phyloP scores from a whole-genome alignment of 192 early-diverging fungal species.

The Globomyces pollinis-pini region DNA sequence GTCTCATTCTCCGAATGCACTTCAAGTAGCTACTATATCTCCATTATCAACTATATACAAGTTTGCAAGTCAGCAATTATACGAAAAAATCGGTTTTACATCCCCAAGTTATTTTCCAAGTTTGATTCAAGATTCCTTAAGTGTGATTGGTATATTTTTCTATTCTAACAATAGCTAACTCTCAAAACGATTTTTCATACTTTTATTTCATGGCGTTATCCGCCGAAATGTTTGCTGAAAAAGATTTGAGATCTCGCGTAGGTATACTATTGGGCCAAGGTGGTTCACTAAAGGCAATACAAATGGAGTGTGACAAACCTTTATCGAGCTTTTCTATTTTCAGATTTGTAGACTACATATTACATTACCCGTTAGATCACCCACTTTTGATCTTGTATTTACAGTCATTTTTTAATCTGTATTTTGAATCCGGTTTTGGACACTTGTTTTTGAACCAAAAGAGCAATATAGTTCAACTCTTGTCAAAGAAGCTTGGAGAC shows the following conservation, averaged over 20 bases:
- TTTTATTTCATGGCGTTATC: constrained; percentile 17
- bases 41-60: background rate
- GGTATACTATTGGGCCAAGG: constrained; percentile 3
- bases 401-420: constrained; percentile 26
- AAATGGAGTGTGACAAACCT: constrained; percentile 15
- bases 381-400: constrained; percentile 10
- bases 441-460: constrained; percentile 18
- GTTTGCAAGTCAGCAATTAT: background rate
- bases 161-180: no score
- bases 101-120: background rate
- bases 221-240: constrained; percentile 21
- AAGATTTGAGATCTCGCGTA: constrained; percentile 15
- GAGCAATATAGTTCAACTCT: background rate
- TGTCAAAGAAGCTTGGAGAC: background rate
- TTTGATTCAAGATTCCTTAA: constrained; percentile 3
- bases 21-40: background rate
- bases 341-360: constrained; percentile 1
- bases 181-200: constrained; percentile 8
- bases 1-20: background rate
- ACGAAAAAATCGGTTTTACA: background rate
- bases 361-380: constrained; percentile 7
- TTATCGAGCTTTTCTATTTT: constrained; percentile 19
- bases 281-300: background rate
- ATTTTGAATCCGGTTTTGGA: constrained; percentile 32
- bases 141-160: background rate